These are phyloP conservation scores for Fusarium torulosum DNA, from an alignment of 2,329 filamentous ascomycete species.

Conservation along the genomic window DNA sequence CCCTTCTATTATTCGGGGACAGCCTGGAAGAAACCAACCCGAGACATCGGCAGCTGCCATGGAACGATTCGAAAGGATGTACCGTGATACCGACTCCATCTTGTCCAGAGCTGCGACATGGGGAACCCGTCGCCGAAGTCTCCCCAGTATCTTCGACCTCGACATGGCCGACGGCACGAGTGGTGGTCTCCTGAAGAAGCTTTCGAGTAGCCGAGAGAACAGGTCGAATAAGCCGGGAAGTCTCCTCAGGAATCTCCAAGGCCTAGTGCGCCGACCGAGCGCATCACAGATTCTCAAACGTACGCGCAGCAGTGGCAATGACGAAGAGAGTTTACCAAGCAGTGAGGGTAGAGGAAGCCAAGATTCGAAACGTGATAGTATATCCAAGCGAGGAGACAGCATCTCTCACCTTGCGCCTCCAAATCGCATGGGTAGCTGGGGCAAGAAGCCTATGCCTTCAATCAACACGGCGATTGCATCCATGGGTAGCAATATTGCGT, in stretches of 20 bases:
- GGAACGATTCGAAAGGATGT: conserved; percentile 63
- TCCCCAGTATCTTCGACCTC: conserved; percentile 70
- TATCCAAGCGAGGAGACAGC: conserved; percentile 60
- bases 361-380: conserved; percentile 48
- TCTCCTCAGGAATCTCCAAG: conserved; percentile 63
- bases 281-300: conserved; percentile 61
- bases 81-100: conserved; percentile 68
- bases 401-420: conserved; percentile 62
- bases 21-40: conserved; percentile 58
- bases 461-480: conserved; percentile 70
- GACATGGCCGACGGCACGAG: conserved; percentile 67
- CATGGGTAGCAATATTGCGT: conserved; percentile 67
- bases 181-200: conserved; percentile 72
- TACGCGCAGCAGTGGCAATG: conserved; percentile 55
- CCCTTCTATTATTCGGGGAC: conserved; percentile 57
- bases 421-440: conserved; percentile 64
- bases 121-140: conserved; percentile 75
- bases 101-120: conserved; percentile 75
- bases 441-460: conserved; percentile 65
- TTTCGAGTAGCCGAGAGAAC: conserved; percentile 65
- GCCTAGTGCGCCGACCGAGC: conserved; percentile 65
- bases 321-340: conserved; percentile 47
- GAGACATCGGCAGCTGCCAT: conserved; percentile 67
- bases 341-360: conserved; percentile 46
- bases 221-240: conserved; percentile 61